These are phyloP conservation scores for Piloderma croceum DNA, from an alignment of 768 basidiomycete genomes.

Conservation along the genomic window DNA sequence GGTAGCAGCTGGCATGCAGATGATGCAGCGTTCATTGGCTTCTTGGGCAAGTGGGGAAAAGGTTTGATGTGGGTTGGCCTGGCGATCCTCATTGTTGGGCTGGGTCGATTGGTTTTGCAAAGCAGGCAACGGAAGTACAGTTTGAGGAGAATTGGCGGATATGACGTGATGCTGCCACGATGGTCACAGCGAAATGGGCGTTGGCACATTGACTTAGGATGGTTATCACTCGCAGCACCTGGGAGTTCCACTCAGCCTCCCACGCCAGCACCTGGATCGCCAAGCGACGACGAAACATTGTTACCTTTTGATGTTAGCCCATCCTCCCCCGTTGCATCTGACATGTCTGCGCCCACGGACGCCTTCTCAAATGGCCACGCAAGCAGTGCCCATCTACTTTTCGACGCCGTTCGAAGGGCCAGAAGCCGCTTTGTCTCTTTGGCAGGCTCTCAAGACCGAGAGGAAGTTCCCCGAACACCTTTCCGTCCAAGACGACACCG, in stretches of 20 bases:
- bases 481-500: constrained; percentile 42
- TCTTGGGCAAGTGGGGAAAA: constrained; percentile 87
- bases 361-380: constrained; percentile 35
- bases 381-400: constrained; percentile 35
- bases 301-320: constrained; percentile 56
- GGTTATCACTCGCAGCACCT: constrained; percentile 45
- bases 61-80: constrained; percentile 80
- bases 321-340: constrained; percentile 51
- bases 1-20: constrained; percentile 98
- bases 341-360: constrained; percentile 40
- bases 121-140: constrained; percentile 51
- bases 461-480: constrained; percentile 40
- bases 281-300: constrained; percentile 46
- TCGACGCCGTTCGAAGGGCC: constrained; percentile 50
- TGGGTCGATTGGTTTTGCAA: constrained; percentile 50
- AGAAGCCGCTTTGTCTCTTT: constrained; percentile 52
- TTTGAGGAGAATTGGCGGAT: constrained; percentile 60
- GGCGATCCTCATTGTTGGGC: constrained; percentile 63
- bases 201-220: constrained; percentile 67
- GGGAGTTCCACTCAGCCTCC: constrained; percentile 37
- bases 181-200: constrained; percentile 65
- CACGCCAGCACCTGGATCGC: no score
- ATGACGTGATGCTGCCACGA: constrained; percentile 75
- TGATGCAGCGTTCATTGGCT: constrained; percentile 95
- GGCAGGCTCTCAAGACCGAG: constrained; percentile 31